Evolutionary conservation across 208 protist genomes (phyloP).

Genomic region (Leishmania arabica): DNA sequence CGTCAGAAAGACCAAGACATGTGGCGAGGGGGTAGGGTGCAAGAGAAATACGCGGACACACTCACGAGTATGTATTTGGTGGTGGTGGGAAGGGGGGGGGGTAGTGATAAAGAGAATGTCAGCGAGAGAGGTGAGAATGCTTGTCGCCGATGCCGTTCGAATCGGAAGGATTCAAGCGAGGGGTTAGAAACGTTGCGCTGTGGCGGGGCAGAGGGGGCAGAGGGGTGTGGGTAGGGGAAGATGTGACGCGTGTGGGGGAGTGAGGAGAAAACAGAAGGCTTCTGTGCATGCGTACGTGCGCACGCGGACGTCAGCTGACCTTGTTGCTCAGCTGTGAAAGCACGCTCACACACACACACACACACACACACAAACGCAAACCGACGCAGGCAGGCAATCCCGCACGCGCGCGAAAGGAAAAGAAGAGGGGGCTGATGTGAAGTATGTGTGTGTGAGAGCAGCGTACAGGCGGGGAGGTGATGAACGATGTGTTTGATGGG

Average conservation of each 20-base stretch:
- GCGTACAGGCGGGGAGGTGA: background rate
- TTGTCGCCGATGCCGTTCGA: background rate
- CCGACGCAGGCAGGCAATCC: background rate
- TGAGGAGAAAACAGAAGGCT: background rate
- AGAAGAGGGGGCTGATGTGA: background rate
- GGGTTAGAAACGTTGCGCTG: background rate
- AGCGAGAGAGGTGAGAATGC: background rate
- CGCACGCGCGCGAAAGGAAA: no score
- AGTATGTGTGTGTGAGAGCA: background rate
- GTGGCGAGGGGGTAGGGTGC: background rate
- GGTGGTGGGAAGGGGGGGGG: no score
- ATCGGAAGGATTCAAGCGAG: background rate
- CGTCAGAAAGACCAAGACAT: background rate
- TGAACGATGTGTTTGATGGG: background rate
- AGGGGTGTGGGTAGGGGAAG: background rate
- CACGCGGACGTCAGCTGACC: background rate
- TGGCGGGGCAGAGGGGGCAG: background rate
- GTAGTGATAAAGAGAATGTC: background rate
- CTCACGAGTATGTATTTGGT: background rate
- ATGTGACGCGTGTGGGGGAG: background rate
- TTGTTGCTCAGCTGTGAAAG: background rate
- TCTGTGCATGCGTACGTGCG: background rate
- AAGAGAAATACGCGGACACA: background rate
- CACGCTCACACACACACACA: no score
- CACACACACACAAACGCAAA: background rate